A percentile compares a stretch with the other conserved stretches of the same genome.
Evolutionary conservation across 2,329 filamentous ascomycete species (phyloP).

Genomic region (Orbilia blumenaviensis): DNA sequence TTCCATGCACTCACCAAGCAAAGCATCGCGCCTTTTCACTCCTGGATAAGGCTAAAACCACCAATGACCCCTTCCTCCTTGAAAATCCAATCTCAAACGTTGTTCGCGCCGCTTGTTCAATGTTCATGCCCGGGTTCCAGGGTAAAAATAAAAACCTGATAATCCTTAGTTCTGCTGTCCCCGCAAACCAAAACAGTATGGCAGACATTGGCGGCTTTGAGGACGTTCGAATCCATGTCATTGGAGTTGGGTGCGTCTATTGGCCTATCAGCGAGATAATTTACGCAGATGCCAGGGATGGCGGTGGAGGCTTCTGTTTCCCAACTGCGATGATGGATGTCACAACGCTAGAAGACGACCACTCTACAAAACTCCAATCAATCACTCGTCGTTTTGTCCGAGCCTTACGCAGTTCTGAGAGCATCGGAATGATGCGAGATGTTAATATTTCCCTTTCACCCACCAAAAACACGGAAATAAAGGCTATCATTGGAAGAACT

Average conservation of each 20-base stretch:
- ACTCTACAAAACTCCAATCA: conserved; percentile 1
- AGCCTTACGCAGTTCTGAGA: conserved; percentile 1
- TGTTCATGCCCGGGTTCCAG: conserved; percentile 36
- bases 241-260: conserved; percentile 39
- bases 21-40: conserved; percentile 40
- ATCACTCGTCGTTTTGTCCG: conserved; percentile 20
- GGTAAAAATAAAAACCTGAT: conserved; percentile 46
- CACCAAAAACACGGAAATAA: not conserved
- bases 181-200: conserved; percentile 24
- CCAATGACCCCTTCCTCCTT: conserved; percentile 23
- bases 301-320: conserved; percentile 37
- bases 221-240: conserved; percentile 45
- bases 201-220: conserved; percentile 40
- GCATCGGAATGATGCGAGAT: conserved; percentile 39
- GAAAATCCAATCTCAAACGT: conserved; percentile 43
- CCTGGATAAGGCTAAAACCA: conserved; percentile 1
- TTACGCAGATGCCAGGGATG: conserved; percentile 27
- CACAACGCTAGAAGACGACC: not conserved
- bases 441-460: conserved; percentile 7
- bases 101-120: conserved; percentile 33
- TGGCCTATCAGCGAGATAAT: conserved; percentile 30
- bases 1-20: conserved; percentile 31
- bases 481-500: conserved; percentile 19
- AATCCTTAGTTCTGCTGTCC: conserved; percentile 25
- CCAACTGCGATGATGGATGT: conserved; percentile 35